Base-by-base conservation (phyloP, 23 red algal species). In the Gracilaria domingensis region DNA sequence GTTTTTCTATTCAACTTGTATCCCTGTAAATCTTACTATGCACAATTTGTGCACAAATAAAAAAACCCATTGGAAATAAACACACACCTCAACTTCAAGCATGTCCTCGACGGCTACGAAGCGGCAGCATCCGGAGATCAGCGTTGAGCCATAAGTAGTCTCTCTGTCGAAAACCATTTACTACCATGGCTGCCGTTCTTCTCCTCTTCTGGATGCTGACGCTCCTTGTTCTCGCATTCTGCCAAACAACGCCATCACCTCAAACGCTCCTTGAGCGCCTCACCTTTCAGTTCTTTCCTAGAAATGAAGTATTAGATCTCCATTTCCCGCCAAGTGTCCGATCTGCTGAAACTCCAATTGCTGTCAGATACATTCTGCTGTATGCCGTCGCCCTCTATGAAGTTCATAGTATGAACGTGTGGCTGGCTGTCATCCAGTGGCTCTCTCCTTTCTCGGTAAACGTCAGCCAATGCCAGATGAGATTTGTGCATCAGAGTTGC, bases 381-480 rank as follows among this genome's bases (percentile, higher is more conserved):
- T 26, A 47, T 12, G 23, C 14, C 2, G 30, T 73, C 21, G 82
- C 28, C 4, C 11, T 34, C 3, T 40, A 86, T 53, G n/a, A n/a
- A n/a, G n/a, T n/a, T n/a, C n/a, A n/a, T n/a, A n/a, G n/a, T n/a
- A n/a, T n/a, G 82, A 86, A 26, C n/a, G 35, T 49, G 20, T 24
- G 1, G 82, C 82, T 6, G 82, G 56, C 20, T 86, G 82, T 73
- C 36, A 73, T 24, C 82, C 82, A 21, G 42, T 72, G 2, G 65
- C 40, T 14, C 64, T 86, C 28, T 86, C 82, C n/a, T 86, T 86
- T 35, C 65, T 86, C 9, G 82, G 82, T 25, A 35, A 61, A 37
- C 60, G 65, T 8, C 32, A 86, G 16, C 29, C 59, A 2, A 70
- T 86, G 9, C 17, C 61, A 66, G 34, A 23, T 9, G 37, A 32